Base-by-base conservation (phyloP, 305 asterid genomes). In the Solanum hybrid region DNA sequence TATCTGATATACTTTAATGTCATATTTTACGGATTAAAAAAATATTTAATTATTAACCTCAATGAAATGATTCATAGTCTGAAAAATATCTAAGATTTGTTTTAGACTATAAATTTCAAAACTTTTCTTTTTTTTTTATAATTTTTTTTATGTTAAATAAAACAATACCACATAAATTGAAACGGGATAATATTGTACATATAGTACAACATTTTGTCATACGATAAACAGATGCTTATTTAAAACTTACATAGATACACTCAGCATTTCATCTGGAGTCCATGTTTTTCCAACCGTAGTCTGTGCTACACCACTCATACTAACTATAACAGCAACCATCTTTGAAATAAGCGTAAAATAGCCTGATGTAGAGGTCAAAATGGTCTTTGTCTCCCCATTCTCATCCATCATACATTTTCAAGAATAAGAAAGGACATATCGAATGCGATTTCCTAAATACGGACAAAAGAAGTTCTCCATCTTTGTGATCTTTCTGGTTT, bases 241-340 rank as follows among this genome's bases (percentile, higher is more conserved):
- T 7, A 16, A 64, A 31, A 93, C 98, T 94, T 94, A 96, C 98
- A 92, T 94, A 71, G 93, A 90, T 51, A 26, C 66, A 80, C 94
- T 92, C 76, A 93, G 92, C 77, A 89, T 90, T 90, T 96, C 97
- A 89, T 95, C 96, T 6, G 93, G 72, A 66, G 98, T 98, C 98
- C 97, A 96, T 2, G 98, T 94, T 91, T 93, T 95, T 42, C 96
- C 98, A 32, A 91, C 89, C 4, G 98, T 94, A 88, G 98, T 96
- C 98, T 95, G 91, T 78, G 94, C 96, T 51, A 95, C 98, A 79
- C 98, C 98, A 87, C 92, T 92, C 96, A 95, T 93, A 90, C 97
- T 92, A 46, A 95, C 89, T 16, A 94, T 42, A 78, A 95, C 98
- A 75, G 95, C 96, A 22, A 92, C 89, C 88, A 94, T 37, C 89